Conservation (phyloP, 2,329 filamentous ascomycete genomes). For the Pseudogymnoascus sp. region DNA sequence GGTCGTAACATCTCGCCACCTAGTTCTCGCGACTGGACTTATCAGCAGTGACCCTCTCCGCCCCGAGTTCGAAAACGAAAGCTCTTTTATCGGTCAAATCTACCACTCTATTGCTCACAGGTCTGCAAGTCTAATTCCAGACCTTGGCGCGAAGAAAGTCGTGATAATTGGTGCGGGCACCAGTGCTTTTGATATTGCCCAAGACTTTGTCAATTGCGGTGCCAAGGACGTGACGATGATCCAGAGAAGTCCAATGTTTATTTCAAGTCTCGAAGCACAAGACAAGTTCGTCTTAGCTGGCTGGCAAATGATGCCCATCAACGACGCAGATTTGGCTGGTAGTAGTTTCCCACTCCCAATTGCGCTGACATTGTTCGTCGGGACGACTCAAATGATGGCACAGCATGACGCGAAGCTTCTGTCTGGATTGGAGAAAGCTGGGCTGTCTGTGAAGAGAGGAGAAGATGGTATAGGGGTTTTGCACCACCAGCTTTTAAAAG, state of each 20-base stretch:
- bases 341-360: background rate
- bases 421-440: conserved; percentile 37
- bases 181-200: conserved; percentile 21
- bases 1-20: conserved; percentile 33
- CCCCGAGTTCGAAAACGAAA: conserved; percentile 35
- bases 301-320: background rate
- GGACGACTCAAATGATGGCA: conserved; percentile 34
- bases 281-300: background rate
- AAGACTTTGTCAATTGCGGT: conserved; percentile 24
- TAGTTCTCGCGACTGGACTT: conserved; percentile 41
- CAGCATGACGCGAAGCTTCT: conserved; percentile 34
- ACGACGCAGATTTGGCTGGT: background rate
- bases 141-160: conserved; percentile 35
- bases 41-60: conserved; percentile 31
- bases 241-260: conserved; percentile 41
- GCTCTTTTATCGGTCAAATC: conserved; percentile 34
- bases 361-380: conserved; percentile 30
- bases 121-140: conserved; percentile 30
- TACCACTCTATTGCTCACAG: conserved; percentile 38
- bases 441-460: conserved; percentile 34
- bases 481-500: conserved; percentile 31
- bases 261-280: background rate
- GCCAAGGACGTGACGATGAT: conserved; percentile 42
- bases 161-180: conserved; percentile 42
- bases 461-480: conserved; percentile 31